These are phyloP conservation scores for Melampsora occidentalis DNA, from an alignment of 1,284 basidiomycete genomes.

Conservation along the genomic window DNA sequence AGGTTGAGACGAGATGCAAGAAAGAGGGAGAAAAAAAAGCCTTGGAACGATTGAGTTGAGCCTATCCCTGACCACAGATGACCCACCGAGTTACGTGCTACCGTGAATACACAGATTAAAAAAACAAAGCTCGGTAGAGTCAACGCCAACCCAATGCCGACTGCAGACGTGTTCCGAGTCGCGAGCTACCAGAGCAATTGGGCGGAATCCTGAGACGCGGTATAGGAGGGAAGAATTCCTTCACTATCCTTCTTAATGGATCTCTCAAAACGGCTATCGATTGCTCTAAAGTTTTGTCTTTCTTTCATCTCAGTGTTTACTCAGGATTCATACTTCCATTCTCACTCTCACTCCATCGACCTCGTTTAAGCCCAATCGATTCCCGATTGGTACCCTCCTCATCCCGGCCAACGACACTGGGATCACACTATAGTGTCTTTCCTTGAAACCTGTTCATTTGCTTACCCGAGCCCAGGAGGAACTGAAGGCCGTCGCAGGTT, in stretches of 20 bases:
- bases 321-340: not conserved
- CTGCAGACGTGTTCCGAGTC: conserved; percentile 13
- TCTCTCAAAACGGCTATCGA: not conserved
- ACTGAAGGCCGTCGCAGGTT: conserved; percentile 10
- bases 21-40: not conserved
- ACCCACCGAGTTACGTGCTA: not conserved
- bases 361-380: no score
- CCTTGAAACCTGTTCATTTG: not conserved
- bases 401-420: not conserved
- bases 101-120: not conserved
- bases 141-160: not conserved
- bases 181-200: not conserved
- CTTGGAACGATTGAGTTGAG: not conserved
- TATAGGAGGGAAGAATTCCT: not conserved
- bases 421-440: not conserved
- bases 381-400: not conserved
- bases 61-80: not conserved
- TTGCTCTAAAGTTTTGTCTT: not conserved
- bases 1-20: conserved; percentile 1
- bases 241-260: conserved; percentile 10
- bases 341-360: not conserved
- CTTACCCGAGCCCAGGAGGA: conserved; percentile 12
- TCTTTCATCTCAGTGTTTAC: not conserved
- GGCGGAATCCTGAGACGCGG: not conserved
- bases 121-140: not conserved